Evolutionary conservation across 768 basidiomycete species (phyloP), one percentile per base, ranked within the genome.

Genomic region (Neoboletus subvelutipes): DNA sequence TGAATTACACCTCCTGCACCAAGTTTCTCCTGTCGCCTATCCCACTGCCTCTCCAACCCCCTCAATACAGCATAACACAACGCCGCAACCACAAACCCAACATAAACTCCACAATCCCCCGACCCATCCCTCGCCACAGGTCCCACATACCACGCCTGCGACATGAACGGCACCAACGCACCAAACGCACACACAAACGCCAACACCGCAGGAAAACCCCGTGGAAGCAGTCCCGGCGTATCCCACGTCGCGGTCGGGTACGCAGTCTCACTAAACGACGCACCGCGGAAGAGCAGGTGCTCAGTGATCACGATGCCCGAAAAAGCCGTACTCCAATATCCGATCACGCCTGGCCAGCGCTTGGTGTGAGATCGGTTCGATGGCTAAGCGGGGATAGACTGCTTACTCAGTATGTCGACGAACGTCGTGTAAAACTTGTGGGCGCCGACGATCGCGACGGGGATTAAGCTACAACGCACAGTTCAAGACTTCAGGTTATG

Each of bases 121-220:
- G 78, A 75, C 5, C 75, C 73, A 7, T 56, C 52, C 26, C 49
- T 64, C 24, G 82, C 82, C 34, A 83, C 76, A 0, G 80, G 79
- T 0, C 82, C 81, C 5, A 73, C 71, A 57, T 76, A 83, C 80
- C 79, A 83, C 40, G 67, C 80, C 45, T 83, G 81, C 45, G 77
- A 75, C 80, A 83, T 83, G 57, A 76, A 78, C 12, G 78, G 74
- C 5, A 82, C 67, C 41, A 79, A 64, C 29, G 76, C 65, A 5
- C 77, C 73, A 26, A 72, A 73, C 2, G 72, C 75, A 39, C 75
- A 76, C 13, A 72, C 20, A 45, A 78, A 77, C 3, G 80, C 71
- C 18, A 74, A 31, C 10, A 78, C 62, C 0, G 78, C 82, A 0
- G 82, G 75, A 10, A 69, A 17, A 0, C 81, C 70, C 4, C 67